Conservation (phyloP, 208 protist genomes). For the Zelonia costaricensis region DNA sequence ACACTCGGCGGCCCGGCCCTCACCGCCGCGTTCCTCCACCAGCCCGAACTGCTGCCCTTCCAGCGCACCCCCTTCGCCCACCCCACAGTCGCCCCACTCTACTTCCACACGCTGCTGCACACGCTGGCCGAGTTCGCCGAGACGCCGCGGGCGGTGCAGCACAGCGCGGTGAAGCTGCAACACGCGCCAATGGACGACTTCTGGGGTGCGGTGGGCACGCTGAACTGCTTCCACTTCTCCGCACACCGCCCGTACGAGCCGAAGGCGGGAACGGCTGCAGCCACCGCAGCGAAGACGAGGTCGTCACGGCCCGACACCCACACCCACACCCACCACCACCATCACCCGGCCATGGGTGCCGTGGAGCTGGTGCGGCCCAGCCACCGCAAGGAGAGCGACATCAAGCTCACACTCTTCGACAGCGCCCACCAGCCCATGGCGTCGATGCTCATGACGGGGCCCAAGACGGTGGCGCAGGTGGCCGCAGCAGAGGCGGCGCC, state of each 20-base stretch:
- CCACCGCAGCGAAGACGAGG: not conserved
- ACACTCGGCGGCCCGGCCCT: constrained; percentile 81
- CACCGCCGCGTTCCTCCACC: constrained; percentile 58
- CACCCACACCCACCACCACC: not conserved
- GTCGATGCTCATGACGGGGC: constrained; percentile 72
- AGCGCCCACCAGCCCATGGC: constrained; percentile 42
- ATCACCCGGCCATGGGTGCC: constrained; percentile 66
- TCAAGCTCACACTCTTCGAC: constrained; percentile 76
- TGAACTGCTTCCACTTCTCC: constrained; percentile 79
- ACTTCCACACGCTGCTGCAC: constrained; percentile 80
- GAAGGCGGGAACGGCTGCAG: not conserved
- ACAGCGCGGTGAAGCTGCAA: constrained; percentile 45
- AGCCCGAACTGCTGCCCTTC: constrained; percentile 65
- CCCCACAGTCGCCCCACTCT: constrained; percentile 44
- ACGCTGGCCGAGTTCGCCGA: constrained; percentile 79
- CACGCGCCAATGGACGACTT: constrained; percentile 64
- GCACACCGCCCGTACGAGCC: constrained; percentile 10
- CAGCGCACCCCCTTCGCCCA: constrained; percentile 60
- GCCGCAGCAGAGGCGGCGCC: constrained; percentile 1
- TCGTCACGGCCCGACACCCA: not conserved
- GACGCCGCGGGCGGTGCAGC: constrained; percentile 52
- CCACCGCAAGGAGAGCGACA: constrained; percentile 59
- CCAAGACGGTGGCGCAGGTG: not conserved
- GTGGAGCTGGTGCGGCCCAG: constrained; percentile 63
- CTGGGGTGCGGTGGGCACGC: constrained; percentile 63